Evolutionary conservation across 306 rosid genomes (phyloP).

Genomic region (Hippophae gyantsensis): DNA sequence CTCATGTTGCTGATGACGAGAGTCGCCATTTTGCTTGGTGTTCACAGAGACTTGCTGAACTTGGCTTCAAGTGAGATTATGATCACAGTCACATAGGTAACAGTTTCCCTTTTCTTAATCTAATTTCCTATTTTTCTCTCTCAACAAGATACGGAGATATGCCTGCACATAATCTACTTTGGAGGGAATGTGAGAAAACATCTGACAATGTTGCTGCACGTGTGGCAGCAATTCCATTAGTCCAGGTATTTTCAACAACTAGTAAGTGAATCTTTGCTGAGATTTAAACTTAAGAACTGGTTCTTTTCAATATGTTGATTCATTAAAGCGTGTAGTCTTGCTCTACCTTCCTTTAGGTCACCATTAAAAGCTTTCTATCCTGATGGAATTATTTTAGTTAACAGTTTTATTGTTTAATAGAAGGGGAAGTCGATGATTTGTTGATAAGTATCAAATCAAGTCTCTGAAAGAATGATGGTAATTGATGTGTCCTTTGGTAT

Average conservation of each 20-base stretch:
- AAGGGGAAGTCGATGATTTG: too few species aligned
- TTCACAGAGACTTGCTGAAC: slow-evolving; percentile 91
- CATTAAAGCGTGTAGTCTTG: too few species aligned
- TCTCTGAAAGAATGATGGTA: too few species aligned
- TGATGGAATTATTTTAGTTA: too few species aligned
- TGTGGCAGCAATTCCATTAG: slow-evolving; percentile 80
- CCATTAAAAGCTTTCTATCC: too few species aligned
- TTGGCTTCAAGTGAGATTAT: slow-evolving; percentile 74
- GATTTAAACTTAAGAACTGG: neutral
- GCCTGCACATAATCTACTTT: slow-evolving; percentile 90
- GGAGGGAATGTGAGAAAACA: slow-evolving; percentile 94
- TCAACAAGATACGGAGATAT: slow-evolving; percentile 81
- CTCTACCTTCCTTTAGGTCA: too few species aligned
- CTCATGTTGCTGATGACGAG: slow-evolving; percentile 94
- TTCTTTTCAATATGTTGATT: too few species aligned
- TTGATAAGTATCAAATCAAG: too few species aligned
- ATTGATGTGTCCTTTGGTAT: too few species aligned
- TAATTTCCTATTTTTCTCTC: slow-evolving; percentile 22
- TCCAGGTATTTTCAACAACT: slow-evolving; percentile 46
- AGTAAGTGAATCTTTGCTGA: neutral
- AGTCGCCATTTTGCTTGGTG: slow-evolving; percentile 94
- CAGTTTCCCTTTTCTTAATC: slow-evolving; percentile 18
- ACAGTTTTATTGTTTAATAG: too few species aligned
- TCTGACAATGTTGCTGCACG: slow-evolving; percentile 86
- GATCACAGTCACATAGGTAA: slow-evolving; percentile 8